Conservation (phyloP, 2,329 filamentous ascomycete species). For the Plenodomus lindquistii region DNA sequence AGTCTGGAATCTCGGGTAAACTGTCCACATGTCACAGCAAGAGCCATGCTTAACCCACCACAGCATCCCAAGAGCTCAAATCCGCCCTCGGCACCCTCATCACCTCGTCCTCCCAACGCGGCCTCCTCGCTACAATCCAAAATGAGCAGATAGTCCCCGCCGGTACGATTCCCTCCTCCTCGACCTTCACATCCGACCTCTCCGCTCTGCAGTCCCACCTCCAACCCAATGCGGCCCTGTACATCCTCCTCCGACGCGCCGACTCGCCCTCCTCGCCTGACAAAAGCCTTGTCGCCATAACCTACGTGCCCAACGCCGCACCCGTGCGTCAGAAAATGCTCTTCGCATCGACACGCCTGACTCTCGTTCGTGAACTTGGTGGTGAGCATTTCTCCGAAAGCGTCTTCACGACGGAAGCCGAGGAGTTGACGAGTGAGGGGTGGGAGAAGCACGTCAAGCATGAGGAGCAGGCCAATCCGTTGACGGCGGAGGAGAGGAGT, state of each 20-base stretch:
- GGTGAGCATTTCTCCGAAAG: slow-evolving; percentile 78
- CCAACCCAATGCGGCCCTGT: slow-evolving; percentile 68
- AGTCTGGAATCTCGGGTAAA: slow-evolving; percentile 76
- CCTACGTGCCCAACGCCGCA: slow-evolving; percentile 78
- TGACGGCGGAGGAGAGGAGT: slow-evolving; percentile 77
- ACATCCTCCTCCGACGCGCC: slow-evolving; percentile 74
- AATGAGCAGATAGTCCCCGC: slow-evolving; percentile 69
- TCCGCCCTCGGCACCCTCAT: slow-evolving; percentile 73
- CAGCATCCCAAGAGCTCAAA: slow-evolving; percentile 75
- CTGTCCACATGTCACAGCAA: no score
- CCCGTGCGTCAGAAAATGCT: slow-evolving; percentile 86
- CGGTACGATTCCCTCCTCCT: slow-evolving; percentile 56
- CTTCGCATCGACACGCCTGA: slow-evolving; percentile 76
- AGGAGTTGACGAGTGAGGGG: slow-evolving; percentile 70
- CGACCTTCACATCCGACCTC: slow-evolving; percentile 68
- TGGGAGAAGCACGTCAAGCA: slow-evolving; percentile 76
- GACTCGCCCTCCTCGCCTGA: slow-evolving; percentile 49
- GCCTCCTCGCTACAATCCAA: slow-evolving; percentile 70
- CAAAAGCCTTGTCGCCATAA: slow-evolving; percentile 64
- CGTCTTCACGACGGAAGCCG: slow-evolving; percentile 70
- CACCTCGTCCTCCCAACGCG: slow-evolving; percentile 64
- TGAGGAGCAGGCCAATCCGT: slow-evolving; percentile 62
- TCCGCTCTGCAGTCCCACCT: slow-evolving; percentile 65
- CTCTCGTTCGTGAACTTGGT: slow-evolving; percentile 75
- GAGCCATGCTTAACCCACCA: not conserved